Percentiles rank a stretch among this genome's conserved stretches.
Conservation (phyloP, 2,329 filamentous ascomycete genomes). For the Colletotrichum cuscutae region DNA sequence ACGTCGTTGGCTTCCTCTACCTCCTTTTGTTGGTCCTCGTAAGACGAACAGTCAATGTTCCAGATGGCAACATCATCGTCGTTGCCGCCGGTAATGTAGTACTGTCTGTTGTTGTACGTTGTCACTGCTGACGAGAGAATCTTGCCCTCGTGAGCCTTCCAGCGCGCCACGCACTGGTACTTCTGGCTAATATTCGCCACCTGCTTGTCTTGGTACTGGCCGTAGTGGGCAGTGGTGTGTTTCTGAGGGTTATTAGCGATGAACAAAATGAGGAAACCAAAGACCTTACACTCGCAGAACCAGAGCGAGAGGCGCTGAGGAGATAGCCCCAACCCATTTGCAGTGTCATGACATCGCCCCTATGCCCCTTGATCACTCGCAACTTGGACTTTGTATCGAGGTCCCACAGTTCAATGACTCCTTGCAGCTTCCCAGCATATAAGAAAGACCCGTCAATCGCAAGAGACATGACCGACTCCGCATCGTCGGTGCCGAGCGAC, state of each 20-base stretch:
- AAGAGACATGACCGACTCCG: constrained; percentile 77
- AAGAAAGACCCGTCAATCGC: constrained; percentile 91
- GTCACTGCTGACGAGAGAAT: constrained; percentile 86
- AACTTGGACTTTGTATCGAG: constrained; percentile 92
- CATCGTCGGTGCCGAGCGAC: constrained; percentile 69
- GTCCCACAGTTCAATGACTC: constrained; percentile 95
- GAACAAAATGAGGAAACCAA: no score
- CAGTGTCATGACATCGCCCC: constrained; percentile 85
- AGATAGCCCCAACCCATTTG: constrained; percentile 87
- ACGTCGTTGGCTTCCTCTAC: constrained; percentile 60
- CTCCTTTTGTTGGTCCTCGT: constrained; percentile 37
- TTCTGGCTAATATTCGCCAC: constrained; percentile 75
- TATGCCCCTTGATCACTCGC: constrained; percentile 83
- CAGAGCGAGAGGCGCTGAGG: constrained; percentile 89
- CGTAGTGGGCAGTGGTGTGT: constrained; percentile 74
- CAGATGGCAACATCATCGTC: constrained; percentile 91
- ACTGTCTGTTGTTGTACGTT: constrained; percentile 74
- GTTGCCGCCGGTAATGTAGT: constrained; percentile 95
- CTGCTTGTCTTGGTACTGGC: constrained; percentile 60
- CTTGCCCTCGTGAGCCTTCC: constrained; percentile 87
- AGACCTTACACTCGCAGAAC: constrained; percentile 78
- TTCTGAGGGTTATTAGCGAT: constrained; percentile 56
- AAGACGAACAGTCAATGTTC: constrained; percentile 65
- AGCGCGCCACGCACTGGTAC: constrained; percentile 81
- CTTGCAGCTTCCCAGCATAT: constrained; percentile 88